These are phyloP conservation scores for Discostella stelligeroides DNA, from an alignment of 108 stramenopile genomes.

Conservation along the genomic window DNA sequence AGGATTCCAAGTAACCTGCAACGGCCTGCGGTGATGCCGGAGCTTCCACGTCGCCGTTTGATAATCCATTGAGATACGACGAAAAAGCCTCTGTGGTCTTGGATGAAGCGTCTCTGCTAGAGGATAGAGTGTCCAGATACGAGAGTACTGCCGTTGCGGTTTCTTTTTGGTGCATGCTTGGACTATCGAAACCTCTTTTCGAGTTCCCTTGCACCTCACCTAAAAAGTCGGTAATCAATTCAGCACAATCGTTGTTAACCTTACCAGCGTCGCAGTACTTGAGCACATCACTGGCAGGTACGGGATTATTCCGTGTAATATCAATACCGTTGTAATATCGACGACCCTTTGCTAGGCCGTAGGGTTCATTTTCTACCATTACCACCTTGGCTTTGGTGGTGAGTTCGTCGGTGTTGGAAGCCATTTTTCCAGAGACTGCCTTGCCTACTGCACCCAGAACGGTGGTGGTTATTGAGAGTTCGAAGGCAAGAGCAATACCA, in stretches of 20 bases:
- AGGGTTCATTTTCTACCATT: slow-evolving; percentile 31
- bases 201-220: slow-evolving; percentile 11
- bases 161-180: slow-evolving; percentile 14
- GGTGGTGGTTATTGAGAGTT: neutral
- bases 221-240: slow-evolving; percentile 33
- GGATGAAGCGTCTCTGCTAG: neutral
- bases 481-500: neutral
- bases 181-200: neutral
- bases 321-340: slow-evolving; percentile 30
- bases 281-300: slow-evolving; percentile 12
- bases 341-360: slow-evolving; percentile 30
- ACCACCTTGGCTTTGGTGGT: slow-evolving; percentile 27
- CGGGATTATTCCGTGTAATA: slow-evolving; percentile 19
- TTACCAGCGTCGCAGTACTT: slow-evolving; percentile 24
- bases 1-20: slow-evolving; percentile 26
- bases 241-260: slow-evolving; percentile 31
- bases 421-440: neutral
- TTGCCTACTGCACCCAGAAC: neutral
- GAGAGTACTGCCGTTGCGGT: slow-evolving; percentile 30
- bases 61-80: slow-evolving; percentile 37
- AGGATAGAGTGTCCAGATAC: slow-evolving; percentile 38
- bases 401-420: neutral
- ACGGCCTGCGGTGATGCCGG: slow-evolving; percentile 30
- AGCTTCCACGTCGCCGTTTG: slow-evolving; percentile 32
- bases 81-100: slow-evolving; percentile 23